A percentile compares a stretch with the other conserved stretches of the same genome.
These are phyloP conservation scores for Coccomyxa sp. DNA, from an alignment of 139 green algal genomes.

Conservation along the genomic window DNA sequence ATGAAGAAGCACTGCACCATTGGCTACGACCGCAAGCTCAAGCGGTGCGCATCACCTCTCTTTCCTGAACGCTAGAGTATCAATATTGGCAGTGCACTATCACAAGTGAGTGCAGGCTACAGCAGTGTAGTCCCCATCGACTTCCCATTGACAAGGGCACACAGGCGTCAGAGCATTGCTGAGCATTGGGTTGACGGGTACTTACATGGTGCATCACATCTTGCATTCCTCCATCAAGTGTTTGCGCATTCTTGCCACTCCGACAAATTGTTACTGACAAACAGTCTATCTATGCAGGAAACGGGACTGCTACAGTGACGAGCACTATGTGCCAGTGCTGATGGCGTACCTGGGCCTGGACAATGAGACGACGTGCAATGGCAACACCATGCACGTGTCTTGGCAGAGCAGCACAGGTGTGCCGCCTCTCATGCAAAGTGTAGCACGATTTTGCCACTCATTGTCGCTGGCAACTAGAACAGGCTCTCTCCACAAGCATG, in stretches of 20 bases:
- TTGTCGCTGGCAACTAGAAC: neutral
- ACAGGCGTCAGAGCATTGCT: too few species aligned
- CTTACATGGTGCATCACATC: too few species aligned
- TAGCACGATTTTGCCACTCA: neutral
- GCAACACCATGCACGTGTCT: conserved; percentile 3
- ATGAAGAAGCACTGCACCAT: conserved; percentile 14
- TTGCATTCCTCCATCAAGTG: neutral
- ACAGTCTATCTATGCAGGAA: neutral
- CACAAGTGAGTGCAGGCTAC: neutral
- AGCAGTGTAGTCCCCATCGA: neutral
- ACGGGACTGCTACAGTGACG: conserved; percentile 20
- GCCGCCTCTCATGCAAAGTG: neutral
- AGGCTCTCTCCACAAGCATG: neutral
- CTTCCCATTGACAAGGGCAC: neutral
- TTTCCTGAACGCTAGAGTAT: too few species aligned
- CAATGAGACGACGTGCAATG: conserved; percentile 19
- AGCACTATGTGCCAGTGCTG: conserved; percentile 40
- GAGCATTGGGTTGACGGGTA: too few species aligned
- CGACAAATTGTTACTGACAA: neutral
- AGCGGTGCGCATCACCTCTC: neutral
- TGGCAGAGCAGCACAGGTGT: conserved; percentile 4
- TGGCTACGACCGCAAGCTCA: conserved; percentile 2
- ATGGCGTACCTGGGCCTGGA: conserved; percentile 22
- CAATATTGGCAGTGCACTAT: too few species aligned
- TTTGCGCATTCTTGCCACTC: neutral